A percentile compares a stretch with the other conserved stretches of the same genome.
phyloP scores from a whole-genome alignment of 1,284 basidiomycete species.

The Ceratobasidium sp. region DNA sequence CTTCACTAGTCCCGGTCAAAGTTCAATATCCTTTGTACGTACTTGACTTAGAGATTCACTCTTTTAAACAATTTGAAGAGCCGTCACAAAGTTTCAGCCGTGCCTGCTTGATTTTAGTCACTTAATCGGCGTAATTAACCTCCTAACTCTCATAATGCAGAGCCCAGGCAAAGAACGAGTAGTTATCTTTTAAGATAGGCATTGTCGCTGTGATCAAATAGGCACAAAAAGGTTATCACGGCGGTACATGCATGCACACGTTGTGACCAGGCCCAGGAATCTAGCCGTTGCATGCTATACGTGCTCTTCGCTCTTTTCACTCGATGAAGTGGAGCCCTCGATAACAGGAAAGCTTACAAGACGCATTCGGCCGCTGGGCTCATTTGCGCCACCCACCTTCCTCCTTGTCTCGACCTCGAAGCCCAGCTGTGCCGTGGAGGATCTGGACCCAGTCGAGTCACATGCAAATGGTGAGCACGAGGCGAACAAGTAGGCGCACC shows the following conservation, averaged over 20 bases:
- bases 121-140: neutral
- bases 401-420: neutral
- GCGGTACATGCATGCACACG: too few species aligned
- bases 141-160: neutral
- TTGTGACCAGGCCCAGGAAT: too few species aligned
- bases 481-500: neutral
- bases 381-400: neutral
- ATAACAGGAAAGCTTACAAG: too few species aligned
- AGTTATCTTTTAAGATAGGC: neutral
- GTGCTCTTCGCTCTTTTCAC: neutral
- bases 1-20: too few species aligned
- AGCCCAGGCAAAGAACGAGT: neutral
- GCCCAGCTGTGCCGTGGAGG: neutral
- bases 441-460: constrained; percentile 1
- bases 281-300: neutral
- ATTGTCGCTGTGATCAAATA: neutral
- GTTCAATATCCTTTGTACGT: too few species aligned
- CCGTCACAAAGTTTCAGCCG: too few species aligned
- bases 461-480: constrained; percentile 8
- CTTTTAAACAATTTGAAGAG: too few species aligned
- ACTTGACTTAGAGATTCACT: too few species aligned
- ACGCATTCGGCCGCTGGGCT: neutral
- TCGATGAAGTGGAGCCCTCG: too few species aligned
- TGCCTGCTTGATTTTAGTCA: too few species aligned
- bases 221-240: neutral